phyloP scores from a whole-genome alignment of 768 basidiomycete species.

The Pisolithus sp. region DNA sequence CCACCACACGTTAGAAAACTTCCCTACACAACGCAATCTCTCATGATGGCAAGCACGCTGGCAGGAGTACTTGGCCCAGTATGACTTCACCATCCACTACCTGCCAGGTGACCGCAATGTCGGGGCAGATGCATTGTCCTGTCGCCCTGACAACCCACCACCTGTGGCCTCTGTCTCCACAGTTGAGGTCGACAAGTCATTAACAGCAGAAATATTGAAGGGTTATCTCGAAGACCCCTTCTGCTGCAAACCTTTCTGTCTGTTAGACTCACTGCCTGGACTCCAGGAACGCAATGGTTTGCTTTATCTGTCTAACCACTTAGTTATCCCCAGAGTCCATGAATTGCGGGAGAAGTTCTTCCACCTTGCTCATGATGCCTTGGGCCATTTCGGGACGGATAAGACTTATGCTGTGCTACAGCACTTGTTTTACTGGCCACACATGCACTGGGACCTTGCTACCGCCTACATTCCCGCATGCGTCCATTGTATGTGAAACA shows the following conservation, averaged over 20 bases:
- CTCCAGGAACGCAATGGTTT: background rate
- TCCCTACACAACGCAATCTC: no score
- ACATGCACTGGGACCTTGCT: background rate
- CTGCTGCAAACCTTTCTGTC: background rate
- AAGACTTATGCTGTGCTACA: conserved; percentile 23
- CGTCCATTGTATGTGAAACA: no score
- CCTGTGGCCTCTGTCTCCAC: background rate
- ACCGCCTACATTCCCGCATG: no score
- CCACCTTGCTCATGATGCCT: conserved; percentile 22
- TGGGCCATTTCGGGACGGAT: conserved; percentile 31
- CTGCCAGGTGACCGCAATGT: no score
- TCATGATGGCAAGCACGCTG: no score
- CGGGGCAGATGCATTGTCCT: no score
- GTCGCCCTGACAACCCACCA: background rate
- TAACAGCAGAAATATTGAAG: background rate
- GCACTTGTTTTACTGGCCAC: conserved; percentile 19
- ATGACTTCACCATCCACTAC: no score
- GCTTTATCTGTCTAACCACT: conserved; percentile 1
- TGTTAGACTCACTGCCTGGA: background rate
- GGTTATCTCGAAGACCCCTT: conserved; percentile 9
- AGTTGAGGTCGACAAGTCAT: background rate
- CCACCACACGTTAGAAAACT: background rate
- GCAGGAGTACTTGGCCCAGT: no score
- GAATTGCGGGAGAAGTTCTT: conserved; percentile 12
- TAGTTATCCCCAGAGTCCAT: conserved; percentile 8